These are phyloP conservation scores for Tirmania nivea DNA, from an alignment of 495 filamentous ascomycete genomes.

Conservation along the genomic window DNA sequence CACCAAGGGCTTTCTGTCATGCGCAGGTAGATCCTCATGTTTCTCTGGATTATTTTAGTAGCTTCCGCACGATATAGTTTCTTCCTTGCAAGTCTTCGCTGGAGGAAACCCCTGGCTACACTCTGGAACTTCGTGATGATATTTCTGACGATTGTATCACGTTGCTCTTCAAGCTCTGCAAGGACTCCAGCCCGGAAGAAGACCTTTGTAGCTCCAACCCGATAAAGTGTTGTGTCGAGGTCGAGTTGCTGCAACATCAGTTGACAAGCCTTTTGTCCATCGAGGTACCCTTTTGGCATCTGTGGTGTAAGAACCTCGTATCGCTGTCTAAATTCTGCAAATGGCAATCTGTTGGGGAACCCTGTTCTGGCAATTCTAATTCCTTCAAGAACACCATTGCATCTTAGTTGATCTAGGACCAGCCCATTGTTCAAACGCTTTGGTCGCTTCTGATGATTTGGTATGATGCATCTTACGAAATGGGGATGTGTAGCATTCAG, in stretches of 20 bases:
- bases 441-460: slow-evolving; percentile 95
- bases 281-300: slow-evolving; percentile 77
- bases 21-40: slow-evolving; percentile 71
- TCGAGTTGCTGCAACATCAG: slow-evolving; percentile 79
- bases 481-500: slow-evolving; percentile 92
- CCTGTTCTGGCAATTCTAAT: slow-evolving; percentile 94
- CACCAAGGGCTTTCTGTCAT: slow-evolving; percentile 91
- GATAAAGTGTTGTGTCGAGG: slow-evolving; percentile 66
- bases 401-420: slow-evolving; percentile 85
- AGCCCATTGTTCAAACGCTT: slow-evolving; percentile 76
- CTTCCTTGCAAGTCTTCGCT: slow-evolving; percentile 74
- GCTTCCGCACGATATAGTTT: slow-evolving; percentile 85
- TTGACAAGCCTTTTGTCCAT: slow-evolving; percentile 64
- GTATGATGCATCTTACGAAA: slow-evolving; percentile 94
- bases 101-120: slow-evolving; percentile 66
- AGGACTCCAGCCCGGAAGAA: slow-evolving; percentile 96
- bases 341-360: slow-evolving; percentile 87
- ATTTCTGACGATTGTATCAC: slow-evolving; percentile 73
- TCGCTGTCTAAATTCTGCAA: slow-evolving; percentile 81
- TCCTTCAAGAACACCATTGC: slow-evolving; percentile 95
- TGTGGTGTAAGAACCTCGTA: slow-evolving; percentile 89
- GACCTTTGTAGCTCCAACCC: slow-evolving; percentile 89
- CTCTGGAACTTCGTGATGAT: slow-evolving; percentile 94
- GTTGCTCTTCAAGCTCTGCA: slow-evolving; percentile 86
- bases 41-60: slow-evolving; percentile 80